Conservation (phyloP, 768 basidiomycete genomes). For the Suillus bovinus region DNA sequence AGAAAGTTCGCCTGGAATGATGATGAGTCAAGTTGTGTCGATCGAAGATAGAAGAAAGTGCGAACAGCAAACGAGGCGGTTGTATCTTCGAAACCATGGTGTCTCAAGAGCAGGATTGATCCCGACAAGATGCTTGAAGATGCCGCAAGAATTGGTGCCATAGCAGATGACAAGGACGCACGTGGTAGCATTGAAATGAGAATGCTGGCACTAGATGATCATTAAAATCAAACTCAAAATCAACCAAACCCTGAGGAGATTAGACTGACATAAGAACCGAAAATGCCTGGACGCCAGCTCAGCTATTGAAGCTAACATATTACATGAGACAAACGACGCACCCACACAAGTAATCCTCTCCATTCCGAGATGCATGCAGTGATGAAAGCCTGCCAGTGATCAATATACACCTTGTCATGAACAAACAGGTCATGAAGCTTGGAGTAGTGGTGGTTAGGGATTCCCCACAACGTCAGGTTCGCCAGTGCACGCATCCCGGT, state of each 20-base stretch:
- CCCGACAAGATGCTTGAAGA: slow-evolving; percentile 13
- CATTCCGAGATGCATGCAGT: slow-evolving; percentile 42
- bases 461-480: slow-evolving; percentile 41
- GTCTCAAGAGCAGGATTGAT: slow-evolving; percentile 6
- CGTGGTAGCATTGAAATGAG: slow-evolving; percentile 26
- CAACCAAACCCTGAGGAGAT: slow-evolving; percentile 18
- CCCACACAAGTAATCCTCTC: slow-evolving; percentile 38
- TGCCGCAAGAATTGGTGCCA: slow-evolving; percentile 9
- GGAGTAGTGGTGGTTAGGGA: slow-evolving; percentile 39
- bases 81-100: slow-evolving; percentile 15
- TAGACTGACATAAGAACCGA: slow-evolving; percentile 18
- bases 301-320: background rate
- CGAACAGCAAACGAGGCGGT: slow-evolving; percentile 41
- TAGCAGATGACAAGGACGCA: slow-evolving; percentile 6
- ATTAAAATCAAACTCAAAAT: slow-evolving; percentile 31
- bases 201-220: slow-evolving; percentile 35
- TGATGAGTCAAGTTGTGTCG: background rate
- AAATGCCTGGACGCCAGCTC: slow-evolving; percentile 12
- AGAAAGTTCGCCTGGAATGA: slow-evolving; percentile 24
- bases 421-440: slow-evolving; percentile 46
- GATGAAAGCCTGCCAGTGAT: slow-evolving; percentile 51
- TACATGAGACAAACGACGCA: slow-evolving; percentile 22
- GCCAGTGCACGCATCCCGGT: slow-evolving; percentile 32
- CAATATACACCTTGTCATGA: slow-evolving; percentile 49
- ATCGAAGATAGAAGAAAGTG: background rate